Conservation (phyloP, 129 eudicot species). For the Lactuca sativa region DNA sequence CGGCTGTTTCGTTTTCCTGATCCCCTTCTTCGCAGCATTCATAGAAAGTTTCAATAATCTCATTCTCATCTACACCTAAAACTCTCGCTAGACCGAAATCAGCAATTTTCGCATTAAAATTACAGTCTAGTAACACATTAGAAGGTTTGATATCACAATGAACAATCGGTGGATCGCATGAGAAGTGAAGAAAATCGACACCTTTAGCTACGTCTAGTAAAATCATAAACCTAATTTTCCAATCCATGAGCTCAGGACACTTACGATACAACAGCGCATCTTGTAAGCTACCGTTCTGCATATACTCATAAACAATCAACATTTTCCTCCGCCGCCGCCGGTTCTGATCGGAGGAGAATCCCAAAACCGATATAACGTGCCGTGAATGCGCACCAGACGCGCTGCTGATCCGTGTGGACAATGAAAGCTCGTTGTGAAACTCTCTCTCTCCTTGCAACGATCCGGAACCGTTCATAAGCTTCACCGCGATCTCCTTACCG, state of each 20-base stretch:
- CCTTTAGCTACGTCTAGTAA: constrained; percentile 67
- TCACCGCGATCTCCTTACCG: constrained; percentile 78
- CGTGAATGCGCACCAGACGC: constrained; percentile 44
- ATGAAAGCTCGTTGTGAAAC: constrained; percentile 82
- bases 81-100: constrained; percentile 86
- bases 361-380: constrained; percentile 59
- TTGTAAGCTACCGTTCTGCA: constrained; percentile 89
- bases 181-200: constrained; percentile 60
- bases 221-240: constrained; percentile 67
- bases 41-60: constrained; percentile 39
- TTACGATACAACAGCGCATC: constrained; percentile 79
- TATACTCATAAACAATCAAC: constrained; percentile 74
- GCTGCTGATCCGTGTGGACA: constrained; percentile 54
- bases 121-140: constrained; percentile 66
- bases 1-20: constrained; percentile 30
- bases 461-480: constrained; percentile 74
- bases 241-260: constrained; percentile 67
- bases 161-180: constrained; percentile 71
- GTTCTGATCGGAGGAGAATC: constrained; percentile 52
- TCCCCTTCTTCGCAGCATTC: constrained; percentile 56
- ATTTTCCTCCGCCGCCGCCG: constrained; percentile 42
- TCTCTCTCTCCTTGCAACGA: constrained; percentile 91
- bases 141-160: constrained; percentile 95
- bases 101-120: constrained; percentile 75
- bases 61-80: constrained; percentile 52